Evolutionary conservation across 2,329 filamentous ascomycete genomes (phyloP).

Genomic region (Pseudogymnoascus sp.): DNA sequence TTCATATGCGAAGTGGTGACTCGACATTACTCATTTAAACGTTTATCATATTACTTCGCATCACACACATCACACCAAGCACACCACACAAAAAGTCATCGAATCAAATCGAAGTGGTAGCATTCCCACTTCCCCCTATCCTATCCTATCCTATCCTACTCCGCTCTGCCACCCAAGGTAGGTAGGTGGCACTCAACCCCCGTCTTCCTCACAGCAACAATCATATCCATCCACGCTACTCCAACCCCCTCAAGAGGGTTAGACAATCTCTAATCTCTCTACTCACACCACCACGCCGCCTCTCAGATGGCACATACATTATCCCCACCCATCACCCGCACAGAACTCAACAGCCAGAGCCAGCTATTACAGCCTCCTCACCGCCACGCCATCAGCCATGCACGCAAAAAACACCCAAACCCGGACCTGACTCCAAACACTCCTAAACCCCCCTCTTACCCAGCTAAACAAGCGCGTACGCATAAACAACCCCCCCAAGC

Average conservation of each 20-base stretch:
- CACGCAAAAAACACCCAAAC: neutral
- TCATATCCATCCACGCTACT: neutral
- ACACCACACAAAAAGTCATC: neutral
- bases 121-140: neutral
- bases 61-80: neutral
- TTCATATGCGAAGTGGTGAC: no score
- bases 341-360: no score
- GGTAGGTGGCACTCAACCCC: neutral
- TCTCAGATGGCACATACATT: neutral
- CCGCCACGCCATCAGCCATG: neutral
- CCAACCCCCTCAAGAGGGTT: neutral
- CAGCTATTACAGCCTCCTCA: neutral
- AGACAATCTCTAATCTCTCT: neutral
- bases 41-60: no score
- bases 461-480: neutral
- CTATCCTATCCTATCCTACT: neutral
- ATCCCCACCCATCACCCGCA: neutral
- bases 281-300: neutral
- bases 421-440: neutral
- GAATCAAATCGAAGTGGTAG: neutral
- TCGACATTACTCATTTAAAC: no score
- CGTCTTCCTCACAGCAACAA: no score
- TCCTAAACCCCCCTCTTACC: neutral
- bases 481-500: neutral
- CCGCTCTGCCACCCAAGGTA: neutral